Base-by-base conservation (phyloP, 1,284 basidiomycete genomes). In the Apiotrichum gamsii region DNA sequence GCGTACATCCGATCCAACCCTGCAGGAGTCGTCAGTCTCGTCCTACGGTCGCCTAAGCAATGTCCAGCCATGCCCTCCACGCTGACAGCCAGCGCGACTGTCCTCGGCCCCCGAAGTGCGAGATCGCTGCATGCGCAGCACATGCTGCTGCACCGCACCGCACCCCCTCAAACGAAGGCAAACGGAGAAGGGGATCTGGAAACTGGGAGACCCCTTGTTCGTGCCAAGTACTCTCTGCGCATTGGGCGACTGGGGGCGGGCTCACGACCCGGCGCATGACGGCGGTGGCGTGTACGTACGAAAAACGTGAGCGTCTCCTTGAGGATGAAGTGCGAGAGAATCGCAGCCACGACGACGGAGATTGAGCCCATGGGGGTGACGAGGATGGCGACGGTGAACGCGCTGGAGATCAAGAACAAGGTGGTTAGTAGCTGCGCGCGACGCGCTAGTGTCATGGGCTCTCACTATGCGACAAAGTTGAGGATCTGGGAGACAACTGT, bases 301-400 rank as follows among this genome's bases (percentile, higher is more conserved):
- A 64, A 65, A 41, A 61, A 49, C 18, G 56, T 86, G 43, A 98
- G 80, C 55, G 80, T 86, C 70, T 98, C 95, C 43, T 94, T 85
- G 61, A 97, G 82, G 74, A 97, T 87, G 61, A 95, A 79, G 36
- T 90, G 90, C 10, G 91, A 94, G 18, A 97, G 77, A 23, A 95
- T 85, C 30, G 94, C 94, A 61, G 87, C 94, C 56, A 97, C 80
- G 61, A 98, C 93, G 57, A 98, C 95, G 15, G 90, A 93, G 46
- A 98, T 80, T 4, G 93, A 91, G 37, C 94, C 94, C 60, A 98
- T 81, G 2, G 94, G 93, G n/a, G 66, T 68, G 23, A 70, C 69
- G 32, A 70, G 56, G 38, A 63, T 54, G 14, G 59, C 67, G 47
- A 64, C 67, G 45, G 60, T 70, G 51, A 62, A 68, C 19, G 58